Evolutionary conservation across 164 flowering plant species (phyloP).

Genomic region (Dillenia suffruticosa): DNA sequence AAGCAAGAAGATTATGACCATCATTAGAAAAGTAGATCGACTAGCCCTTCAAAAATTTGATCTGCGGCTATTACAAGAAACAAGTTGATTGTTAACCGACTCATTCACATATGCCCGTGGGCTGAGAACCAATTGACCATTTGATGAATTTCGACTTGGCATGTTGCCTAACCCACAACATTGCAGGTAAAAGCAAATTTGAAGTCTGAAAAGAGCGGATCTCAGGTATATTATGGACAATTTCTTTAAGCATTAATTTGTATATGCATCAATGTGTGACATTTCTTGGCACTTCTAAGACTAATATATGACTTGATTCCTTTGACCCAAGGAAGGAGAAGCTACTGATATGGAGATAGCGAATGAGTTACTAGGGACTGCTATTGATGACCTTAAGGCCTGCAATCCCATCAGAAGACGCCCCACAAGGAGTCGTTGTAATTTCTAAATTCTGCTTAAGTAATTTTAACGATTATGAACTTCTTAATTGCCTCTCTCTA

Average conservation of each 20-base stretch:
- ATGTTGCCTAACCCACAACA: background rate
- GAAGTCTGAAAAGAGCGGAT: slow-evolving; percentile 1
- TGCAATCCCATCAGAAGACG: slow-evolving; percentile 30
- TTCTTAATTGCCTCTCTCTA: background rate
- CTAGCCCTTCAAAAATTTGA: too few species aligned
- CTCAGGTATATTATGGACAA: background rate
- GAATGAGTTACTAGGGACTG: slow-evolving; percentile 9
- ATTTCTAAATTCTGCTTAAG: slow-evolving; percentile 2
- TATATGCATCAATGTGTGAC: too few species aligned
- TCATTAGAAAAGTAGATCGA: too few species aligned
- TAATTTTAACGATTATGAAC: background rate
- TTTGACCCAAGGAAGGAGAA: slow-evolving; percentile 17
- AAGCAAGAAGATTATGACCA: too few species aligned
- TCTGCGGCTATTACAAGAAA: too few species aligned
- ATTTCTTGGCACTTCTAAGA: background rate
- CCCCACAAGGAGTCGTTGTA: slow-evolving; percentile 50
- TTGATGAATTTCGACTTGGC: background rate
- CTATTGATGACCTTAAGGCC: slow-evolving; percentile 15
- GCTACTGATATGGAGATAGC: slow-evolving; percentile 14
- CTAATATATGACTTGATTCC: slow-evolving; percentile 5
- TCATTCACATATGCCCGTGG: too few species aligned
- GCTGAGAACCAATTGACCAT: too few species aligned
- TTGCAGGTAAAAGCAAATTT: slow-evolving; percentile 23
- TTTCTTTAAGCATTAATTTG: too few species aligned
- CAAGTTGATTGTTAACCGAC: too few species aligned